Conservation (phyloP, 139 green algal genomes). For the Coelastrella sp. region DNA sequence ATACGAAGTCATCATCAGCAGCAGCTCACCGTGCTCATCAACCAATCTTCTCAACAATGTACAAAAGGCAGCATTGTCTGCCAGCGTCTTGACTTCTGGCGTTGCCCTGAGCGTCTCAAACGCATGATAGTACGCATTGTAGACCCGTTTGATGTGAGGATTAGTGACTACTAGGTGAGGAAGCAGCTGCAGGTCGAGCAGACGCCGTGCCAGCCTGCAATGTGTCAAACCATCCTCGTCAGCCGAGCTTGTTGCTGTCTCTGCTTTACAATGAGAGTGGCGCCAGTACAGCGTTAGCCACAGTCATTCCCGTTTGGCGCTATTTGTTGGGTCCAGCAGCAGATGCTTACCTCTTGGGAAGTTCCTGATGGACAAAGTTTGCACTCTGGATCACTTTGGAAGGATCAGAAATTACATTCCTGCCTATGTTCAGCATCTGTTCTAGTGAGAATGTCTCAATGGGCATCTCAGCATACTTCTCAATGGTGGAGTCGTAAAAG, state of each 20-base stretch:
- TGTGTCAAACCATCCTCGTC: too few species aligned
- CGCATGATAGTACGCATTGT: slow-evolving; percentile 83
- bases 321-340: neutral
- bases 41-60: slow-evolving; percentile 83
- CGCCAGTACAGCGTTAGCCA: neutral
- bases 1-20: too few species aligned
- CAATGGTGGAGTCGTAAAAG: slow-evolving; percentile 80
- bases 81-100: slow-evolving; percentile 56
- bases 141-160: slow-evolving; percentile 90
- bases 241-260: too few species aligned
- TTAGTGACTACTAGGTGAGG: slow-evolving; percentile 91
- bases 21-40: slow-evolving; percentile 80
- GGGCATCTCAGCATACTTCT: slow-evolving; percentile 67
- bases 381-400: slow-evolving; percentile 67
- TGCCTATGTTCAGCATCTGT: slow-evolving; percentile 81
- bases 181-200: slow-evolving; percentile 89
- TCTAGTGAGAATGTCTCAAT: slow-evolving; percentile 68
- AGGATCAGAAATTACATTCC: slow-evolving; percentile 53
- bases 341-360: slow-evolving; percentile 59
- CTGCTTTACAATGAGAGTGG: neutral
- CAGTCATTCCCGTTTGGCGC: too few species aligned
- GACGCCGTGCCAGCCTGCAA: slow-evolving; percentile 72
- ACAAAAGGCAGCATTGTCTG: slow-evolving; percentile 82
- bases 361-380: slow-evolving; percentile 62
- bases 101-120: slow-evolving; percentile 72